phyloP scores from a whole-genome alignment of 2,329 filamentous ascomycete species.

The Aspergillus novoparasiticus region DNA sequence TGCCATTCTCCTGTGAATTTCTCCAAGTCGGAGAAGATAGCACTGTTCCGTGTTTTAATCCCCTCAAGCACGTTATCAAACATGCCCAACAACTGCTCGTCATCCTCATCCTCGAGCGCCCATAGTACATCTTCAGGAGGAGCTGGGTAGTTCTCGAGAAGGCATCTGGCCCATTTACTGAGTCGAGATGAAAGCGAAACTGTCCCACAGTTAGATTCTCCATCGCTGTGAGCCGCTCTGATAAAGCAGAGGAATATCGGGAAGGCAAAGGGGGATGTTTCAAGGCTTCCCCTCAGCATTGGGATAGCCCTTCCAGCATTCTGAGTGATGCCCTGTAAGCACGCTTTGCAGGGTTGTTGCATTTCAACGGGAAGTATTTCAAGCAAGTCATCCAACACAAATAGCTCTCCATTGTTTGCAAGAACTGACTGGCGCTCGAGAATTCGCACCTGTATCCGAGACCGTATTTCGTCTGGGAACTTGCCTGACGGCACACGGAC shows the following conservation, averaged over 20 bases:
- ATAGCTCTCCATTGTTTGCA: slow-evolving; percentile 39
- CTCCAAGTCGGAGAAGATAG: slow-evolving; percentile 19
- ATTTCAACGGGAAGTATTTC: slow-evolving; percentile 31
- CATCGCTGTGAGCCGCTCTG: slow-evolving; percentile 25
- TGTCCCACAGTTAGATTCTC: slow-evolving; percentile 13
- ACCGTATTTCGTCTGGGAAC: slow-evolving; percentile 31
- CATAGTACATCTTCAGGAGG: slow-evolving; percentile 35
- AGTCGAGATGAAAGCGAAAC: slow-evolving; percentile 35
- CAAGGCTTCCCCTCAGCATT: slow-evolving; percentile 20
- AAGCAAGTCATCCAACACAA: slow-evolving; percentile 34
- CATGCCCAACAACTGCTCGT: slow-evolving; percentile 24
- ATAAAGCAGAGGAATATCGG: slow-evolving; percentile 39
- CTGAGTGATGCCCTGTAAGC: slow-evolving; percentile 26
- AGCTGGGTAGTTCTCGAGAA: slow-evolving; percentile 37
- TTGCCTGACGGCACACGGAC: slow-evolving; percentile 31
- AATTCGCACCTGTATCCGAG: slow-evolving; percentile 34
- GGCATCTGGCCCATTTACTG: slow-evolving; percentile 38
- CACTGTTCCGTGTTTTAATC: slow-evolving; percentile 14
- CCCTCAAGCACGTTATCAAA: slow-evolving; percentile 29
- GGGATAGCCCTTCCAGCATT: slow-evolving; percentile 23
- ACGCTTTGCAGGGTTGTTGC: slow-evolving; percentile 26
- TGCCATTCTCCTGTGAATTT: slow-evolving; percentile 24
- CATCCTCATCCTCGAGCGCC: slow-evolving; percentile 32
- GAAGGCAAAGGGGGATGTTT: slow-evolving; percentile 31
- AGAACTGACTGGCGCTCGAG: slow-evolving; percentile 37